Evolutionary conservation across 306 rosid genomes (phyloP), one percentile per base, ranked within the genome.

Genomic region (Cicer cuneatum): DNA sequence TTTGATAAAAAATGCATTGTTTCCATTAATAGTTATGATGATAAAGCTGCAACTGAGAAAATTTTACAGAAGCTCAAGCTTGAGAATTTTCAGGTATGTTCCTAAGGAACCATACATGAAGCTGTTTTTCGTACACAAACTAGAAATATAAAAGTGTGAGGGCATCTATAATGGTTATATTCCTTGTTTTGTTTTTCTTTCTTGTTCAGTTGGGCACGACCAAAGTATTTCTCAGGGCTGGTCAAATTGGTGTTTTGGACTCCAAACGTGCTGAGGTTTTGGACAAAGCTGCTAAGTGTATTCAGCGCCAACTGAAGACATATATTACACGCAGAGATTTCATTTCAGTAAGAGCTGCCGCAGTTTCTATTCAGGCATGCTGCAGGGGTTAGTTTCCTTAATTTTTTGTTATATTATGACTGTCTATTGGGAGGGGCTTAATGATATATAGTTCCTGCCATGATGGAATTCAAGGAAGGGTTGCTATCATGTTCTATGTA

Each of bases 221-320:
- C 83, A 94, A 94, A 76, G 96, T 94, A 54, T 92, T 94, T 85
- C 97, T 94, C 66, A 86, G 99, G 84, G 96, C 95, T 64, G 99
- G 99, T 69, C 97, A 94, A 86, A 94, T 94, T 83, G 99, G 97
- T 51, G 78, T 88, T 83, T 87, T 94, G 77, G 99, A 94, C 79
- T 87, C 90, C 62, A 86, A 78, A 59, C 90, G 99, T 6, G 84
- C 96, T 59, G 97, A 87, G 80, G 94, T 94, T 78, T 84, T 94
- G 83, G 99, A 94, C 80, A 85, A 81, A 77, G 93, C 99, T 86
- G 92, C 89, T 43, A 94, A 84, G 84, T 69, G 83, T 60, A 84
- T 94, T 69, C 99, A 94, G 78, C 76, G 87, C 24, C 88, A 78
- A 37, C 40, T 94, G 79, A 87, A 73, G 72, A 90, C 97, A 75